These are phyloP conservation scores for Kodamaea suecica DNA, from an alignment of 1,139 yeast genomes.

Conservation along the genomic window DNA sequence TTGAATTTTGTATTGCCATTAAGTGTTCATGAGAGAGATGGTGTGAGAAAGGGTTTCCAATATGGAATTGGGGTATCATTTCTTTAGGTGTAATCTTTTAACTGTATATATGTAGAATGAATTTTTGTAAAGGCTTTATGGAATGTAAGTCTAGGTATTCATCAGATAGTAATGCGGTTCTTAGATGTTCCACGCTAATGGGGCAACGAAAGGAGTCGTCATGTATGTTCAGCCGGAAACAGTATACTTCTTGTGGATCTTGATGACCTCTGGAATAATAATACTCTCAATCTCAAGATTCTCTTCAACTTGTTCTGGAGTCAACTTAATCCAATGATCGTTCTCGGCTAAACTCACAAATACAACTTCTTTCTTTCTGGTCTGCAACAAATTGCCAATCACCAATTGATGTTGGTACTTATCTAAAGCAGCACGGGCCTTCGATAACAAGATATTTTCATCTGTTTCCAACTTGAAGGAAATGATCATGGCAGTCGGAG, in stretches of 20 bases:
- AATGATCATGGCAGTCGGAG: constrained; percentile 90
- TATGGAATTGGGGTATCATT: constrained; percentile 90
- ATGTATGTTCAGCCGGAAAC: not conserved
- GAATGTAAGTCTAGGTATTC: not conserved
- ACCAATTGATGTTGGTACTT: constrained; percentile 92
- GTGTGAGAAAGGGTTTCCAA: constrained; percentile 79
- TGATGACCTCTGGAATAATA: constrained; percentile 73
- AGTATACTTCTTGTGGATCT: constrained; percentile 49
- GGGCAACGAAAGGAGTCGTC: too few relatives aligned
- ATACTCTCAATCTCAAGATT: constrained; percentile 65
- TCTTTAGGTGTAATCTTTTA: constrained; percentile 13
- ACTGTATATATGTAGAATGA: not conserved
- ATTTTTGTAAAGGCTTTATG: not conserved
- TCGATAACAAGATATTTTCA: constrained; percentile 58
- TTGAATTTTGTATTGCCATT: constrained; percentile 82
- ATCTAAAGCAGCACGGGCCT: constrained; percentile 74
- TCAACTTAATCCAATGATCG: constrained; percentile 51
- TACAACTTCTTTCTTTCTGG: constrained; percentile 83
- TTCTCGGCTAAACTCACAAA: constrained; percentile 60
- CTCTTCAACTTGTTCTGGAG: constrained; percentile 35
- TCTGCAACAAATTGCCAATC: constrained; percentile 88
- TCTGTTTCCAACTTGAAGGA: constrained; percentile 96
- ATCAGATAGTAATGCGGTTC: too few relatives aligned
- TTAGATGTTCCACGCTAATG: too few relatives aligned
- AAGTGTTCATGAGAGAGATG: constrained; percentile 60